Evolutionary conservation across 192 early-diverging fungal species (phyloP).

Genomic region (Coemansia sp.): DNA sequence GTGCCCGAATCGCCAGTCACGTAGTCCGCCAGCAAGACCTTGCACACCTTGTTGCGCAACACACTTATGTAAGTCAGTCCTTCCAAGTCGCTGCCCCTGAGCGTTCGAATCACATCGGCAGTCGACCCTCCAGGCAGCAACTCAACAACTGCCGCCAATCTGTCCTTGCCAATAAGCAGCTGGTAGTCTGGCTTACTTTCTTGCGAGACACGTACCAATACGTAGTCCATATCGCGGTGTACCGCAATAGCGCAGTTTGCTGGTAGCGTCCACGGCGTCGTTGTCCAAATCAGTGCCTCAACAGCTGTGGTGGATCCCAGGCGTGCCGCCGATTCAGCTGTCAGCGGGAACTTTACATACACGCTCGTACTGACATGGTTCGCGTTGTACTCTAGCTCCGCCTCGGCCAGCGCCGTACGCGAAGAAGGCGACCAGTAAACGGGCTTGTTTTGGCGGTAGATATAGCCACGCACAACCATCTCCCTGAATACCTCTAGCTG

Average conservation of each 20-base stretch:
- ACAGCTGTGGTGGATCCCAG: conserved; percentile 27
- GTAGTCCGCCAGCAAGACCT: conserved; percentile 67
- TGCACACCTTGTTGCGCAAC: conserved; percentile 50
- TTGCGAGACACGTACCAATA: conserved; percentile 39
- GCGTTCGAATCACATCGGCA: background rate
- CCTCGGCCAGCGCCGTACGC: conserved; percentile 78
- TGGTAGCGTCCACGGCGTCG: conserved; percentile 82
- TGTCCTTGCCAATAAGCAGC: conserved; percentile 35
- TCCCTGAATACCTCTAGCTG: conserved; percentile 72
- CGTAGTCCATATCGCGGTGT: conserved; percentile 66
- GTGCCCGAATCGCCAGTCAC: conserved; percentile 75
- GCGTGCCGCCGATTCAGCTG: conserved; percentile 13
- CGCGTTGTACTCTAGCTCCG: conserved; percentile 79
- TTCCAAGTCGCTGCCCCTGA: conserved; percentile 57
- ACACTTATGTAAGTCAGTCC: conserved; percentile 63
- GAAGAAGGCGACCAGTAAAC: conserved; percentile 88
- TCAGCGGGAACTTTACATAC: conserved; percentile 69
- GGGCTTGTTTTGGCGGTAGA: conserved; percentile 78
- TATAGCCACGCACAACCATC: conserved; percentile 74
- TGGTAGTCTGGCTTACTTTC: background rate
- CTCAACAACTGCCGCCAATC: conserved; percentile 15
- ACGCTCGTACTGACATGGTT: conserved; percentile 71
- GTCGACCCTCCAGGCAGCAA: conserved; percentile 20
- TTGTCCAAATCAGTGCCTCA: conserved; percentile 72
- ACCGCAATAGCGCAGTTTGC: conserved; percentile 76